phyloP scores from a whole-genome alignment of 495 filamentous ascomycete genomes.

The Copromyces sp. region DNA sequence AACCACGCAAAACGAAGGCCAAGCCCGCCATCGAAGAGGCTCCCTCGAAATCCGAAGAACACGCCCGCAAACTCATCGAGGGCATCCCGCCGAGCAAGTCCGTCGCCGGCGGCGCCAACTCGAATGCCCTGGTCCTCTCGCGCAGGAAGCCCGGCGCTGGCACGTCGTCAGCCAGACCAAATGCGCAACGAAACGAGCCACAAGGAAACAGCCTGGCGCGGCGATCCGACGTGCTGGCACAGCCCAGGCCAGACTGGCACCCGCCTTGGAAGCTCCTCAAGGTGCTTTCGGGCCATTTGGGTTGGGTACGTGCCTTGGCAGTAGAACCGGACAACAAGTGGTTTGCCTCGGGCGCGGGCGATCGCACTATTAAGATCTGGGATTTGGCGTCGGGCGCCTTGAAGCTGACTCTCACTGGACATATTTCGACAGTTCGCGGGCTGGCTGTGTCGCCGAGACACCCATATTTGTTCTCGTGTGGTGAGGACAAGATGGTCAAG shows the following conservation, averaged over 20 bases:
- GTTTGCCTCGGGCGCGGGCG: slow-evolving; percentile 94
- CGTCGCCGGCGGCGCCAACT: slow-evolving; percentile 29
- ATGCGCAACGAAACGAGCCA: slow-evolving; percentile 16
- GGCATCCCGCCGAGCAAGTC: slow-evolving; percentile 42
- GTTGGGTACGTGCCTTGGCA: slow-evolving; percentile 87
- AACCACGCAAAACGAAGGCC: slow-evolving; percentile 31
- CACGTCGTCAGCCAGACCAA: slow-evolving; percentile 3
- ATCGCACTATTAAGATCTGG: slow-evolving; percentile 99
- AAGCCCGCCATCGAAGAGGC: slow-evolving; percentile 31
- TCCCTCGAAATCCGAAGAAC: slow-evolving; percentile 38
- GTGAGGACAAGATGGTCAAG: slow-evolving; percentile 99
- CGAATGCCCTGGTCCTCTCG: slow-evolving; percentile 51
- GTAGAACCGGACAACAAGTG: slow-evolving; percentile 95
- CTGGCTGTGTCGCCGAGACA: slow-evolving; percentile 88
- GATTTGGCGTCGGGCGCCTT: slow-evolving; percentile 79
- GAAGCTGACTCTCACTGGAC: slow-evolving; percentile 82
- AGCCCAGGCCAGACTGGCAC: slow-evolving; percentile 85
- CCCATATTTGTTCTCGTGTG: slow-evolving; percentile 95
- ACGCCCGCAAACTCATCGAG: slow-evolving; percentile 61
- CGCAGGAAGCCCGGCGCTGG: slow-evolving; percentile 10
- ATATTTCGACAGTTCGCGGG: slow-evolving; percentile 93
- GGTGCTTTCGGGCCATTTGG: slow-evolving; percentile 91
- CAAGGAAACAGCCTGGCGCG: slow-evolving; percentile 47
- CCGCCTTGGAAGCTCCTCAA: slow-evolving; percentile 97
- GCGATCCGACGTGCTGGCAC: slow-evolving; percentile 51